Percentiles rank a stretch among this genome's conserved stretches.
These are phyloP conservation scores for Tieghemiomyces parasiticus DNA, from an alignment of 192 early-diverging fungal species.

Conservation along the genomic window DNA sequence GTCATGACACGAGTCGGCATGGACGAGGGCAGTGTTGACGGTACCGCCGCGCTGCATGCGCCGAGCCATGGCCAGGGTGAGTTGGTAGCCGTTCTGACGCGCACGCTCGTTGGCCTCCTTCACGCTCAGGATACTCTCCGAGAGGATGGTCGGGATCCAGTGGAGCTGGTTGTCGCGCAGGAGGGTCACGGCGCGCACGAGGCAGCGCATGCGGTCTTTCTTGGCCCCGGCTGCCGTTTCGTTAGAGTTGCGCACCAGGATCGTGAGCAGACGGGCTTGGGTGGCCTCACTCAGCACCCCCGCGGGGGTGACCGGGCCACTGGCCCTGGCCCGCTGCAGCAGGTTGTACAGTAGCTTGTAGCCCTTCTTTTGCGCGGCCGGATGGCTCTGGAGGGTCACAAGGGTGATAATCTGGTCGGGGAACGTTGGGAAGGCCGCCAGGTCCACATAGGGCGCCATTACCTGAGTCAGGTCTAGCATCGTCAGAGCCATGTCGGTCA, in stretches of 20 bases:
- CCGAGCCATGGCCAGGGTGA: slow-evolving; percentile 74
- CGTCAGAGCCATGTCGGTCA: slow-evolving; percentile 46
- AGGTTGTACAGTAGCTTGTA: slow-evolving; percentile 73
- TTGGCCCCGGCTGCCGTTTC: slow-evolving; percentile 57
- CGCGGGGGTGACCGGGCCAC: slow-evolving; percentile 25
- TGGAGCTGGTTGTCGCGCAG: slow-evolving; percentile 52
- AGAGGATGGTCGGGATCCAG: slow-evolving; percentile 74
- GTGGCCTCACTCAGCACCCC: slow-evolving; percentile 18
- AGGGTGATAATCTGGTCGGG: slow-evolving; percentile 29
- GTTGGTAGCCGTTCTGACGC: slow-evolving; percentile 64
- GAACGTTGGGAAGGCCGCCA: slow-evolving; percentile 44
- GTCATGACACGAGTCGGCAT: slow-evolving; percentile 1
- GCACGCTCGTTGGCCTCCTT: slow-evolving; percentile 90
- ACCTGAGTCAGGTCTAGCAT: slow-evolving; percentile 71
- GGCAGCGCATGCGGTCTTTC: slow-evolving; percentile 57
- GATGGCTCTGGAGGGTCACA: slow-evolving; percentile 45
- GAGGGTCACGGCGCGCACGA: slow-evolving; percentile 44
- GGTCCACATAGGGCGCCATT: slow-evolving; percentile 60
- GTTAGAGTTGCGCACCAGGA: slow-evolving; percentile 44
- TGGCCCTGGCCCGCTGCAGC: slow-evolving; percentile 26
- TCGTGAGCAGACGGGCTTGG: slow-evolving; percentile 18
- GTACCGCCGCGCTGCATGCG: slow-evolving; percentile 70
- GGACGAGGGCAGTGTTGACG: slow-evolving; percentile 18
- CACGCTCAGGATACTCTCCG: slow-evolving; percentile 82
- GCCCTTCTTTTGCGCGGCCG: slow-evolving; percentile 82